Evolutionary conservation across 2,329 filamentous ascomycete genomes (phyloP).

Genomic region (Falciphora oryzae): DNA sequence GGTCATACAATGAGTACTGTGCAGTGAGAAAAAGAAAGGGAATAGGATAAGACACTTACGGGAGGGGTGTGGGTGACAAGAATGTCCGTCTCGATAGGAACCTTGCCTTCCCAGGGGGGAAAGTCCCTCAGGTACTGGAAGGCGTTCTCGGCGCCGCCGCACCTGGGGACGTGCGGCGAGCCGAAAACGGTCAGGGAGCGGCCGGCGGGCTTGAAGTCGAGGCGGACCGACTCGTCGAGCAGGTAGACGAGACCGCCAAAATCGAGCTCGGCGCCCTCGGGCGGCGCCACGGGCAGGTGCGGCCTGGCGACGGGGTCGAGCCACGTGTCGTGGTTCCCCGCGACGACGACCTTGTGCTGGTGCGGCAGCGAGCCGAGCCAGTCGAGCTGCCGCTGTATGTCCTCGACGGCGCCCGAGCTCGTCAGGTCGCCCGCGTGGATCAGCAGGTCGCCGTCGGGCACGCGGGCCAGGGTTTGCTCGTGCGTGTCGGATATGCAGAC

Average conservation of each 20-base stretch:
- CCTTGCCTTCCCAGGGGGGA: slow-evolving; percentile 66
- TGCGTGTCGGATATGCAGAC: slow-evolving; percentile 93
- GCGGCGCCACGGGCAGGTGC: slow-evolving; percentile 46
- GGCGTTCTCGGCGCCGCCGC: slow-evolving; percentile 65
- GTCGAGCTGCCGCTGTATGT: slow-evolving; percentile 78
- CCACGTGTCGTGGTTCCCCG: slow-evolving; percentile 85
- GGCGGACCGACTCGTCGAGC: slow-evolving; percentile 58
- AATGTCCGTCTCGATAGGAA: slow-evolving; percentile 69
- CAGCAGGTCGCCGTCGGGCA: slow-evolving; percentile 76
- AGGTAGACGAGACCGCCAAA: slow-evolving; percentile 70
- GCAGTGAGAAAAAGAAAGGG: background rate
- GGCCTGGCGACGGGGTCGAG: slow-evolving; percentile 63
- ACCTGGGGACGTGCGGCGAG: slow-evolving; percentile 70
- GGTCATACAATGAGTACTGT: slow-evolving; percentile 10
- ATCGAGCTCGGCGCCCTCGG: slow-evolving; percentile 43
- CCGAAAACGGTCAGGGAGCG: slow-evolving; percentile 70
- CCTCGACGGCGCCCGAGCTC: slow-evolving; percentile 61
- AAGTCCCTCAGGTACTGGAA: slow-evolving; percentile 66
- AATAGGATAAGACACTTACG: slow-evolving; percentile 29
- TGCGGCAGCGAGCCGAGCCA: slow-evolving; percentile 75
- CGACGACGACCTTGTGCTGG: slow-evolving; percentile 72
- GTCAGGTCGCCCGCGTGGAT: slow-evolving; percentile 87
- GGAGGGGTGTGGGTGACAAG: slow-evolving; percentile 79
- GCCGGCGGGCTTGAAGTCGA: slow-evolving; percentile 51
- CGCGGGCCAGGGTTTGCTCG: slow-evolving; percentile 47